A percentile compares a stretch with the other conserved stretches of the same genome.
phyloP scores from a whole-genome alignment of 2,329 filamentous ascomycete species.

The Lanzia echinophila region DNA sequence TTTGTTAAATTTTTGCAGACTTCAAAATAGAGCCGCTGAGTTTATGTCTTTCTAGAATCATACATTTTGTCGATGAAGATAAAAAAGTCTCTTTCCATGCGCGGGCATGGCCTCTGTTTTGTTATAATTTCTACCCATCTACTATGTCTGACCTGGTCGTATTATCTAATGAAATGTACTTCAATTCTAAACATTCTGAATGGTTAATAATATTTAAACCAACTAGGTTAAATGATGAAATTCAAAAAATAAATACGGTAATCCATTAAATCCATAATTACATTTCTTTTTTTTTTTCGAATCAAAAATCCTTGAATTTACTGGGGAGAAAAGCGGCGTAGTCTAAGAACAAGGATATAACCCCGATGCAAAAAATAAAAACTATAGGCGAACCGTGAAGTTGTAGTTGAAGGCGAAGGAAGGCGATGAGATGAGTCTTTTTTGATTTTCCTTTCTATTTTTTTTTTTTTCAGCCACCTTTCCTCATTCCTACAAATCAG shows the following conservation, averaged over 20 bases:
- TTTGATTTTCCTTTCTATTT: neutral
- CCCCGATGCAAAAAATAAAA: no score
- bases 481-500: neutral
- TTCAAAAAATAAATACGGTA: no score
- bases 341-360: no score
- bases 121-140: conserved; percentile 1
- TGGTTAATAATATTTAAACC: no score
- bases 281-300: no score
- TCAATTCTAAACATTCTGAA: no score
- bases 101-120: conserved; percentile 11
- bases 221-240: no score
- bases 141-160: no score
- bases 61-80: conserved; percentile 25
- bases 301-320: no score
- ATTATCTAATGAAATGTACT: no score
- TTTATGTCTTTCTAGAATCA: conserved; percentile 22
- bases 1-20: conserved; percentile 21
- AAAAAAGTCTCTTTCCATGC: conserved; percentile 17
- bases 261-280: neutral
- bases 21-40: conserved; percentile 29
- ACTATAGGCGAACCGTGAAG: neutral
- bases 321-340: no score
- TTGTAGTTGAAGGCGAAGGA: neutral
- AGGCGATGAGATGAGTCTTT: neutral
- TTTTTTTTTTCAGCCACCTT: neutral